Evolutionary conservation across 1,139 yeast genomes (phyloP), one percentile per base, ranked within the genome.

Genomic region (Taphrina wiesneri): DNA sequence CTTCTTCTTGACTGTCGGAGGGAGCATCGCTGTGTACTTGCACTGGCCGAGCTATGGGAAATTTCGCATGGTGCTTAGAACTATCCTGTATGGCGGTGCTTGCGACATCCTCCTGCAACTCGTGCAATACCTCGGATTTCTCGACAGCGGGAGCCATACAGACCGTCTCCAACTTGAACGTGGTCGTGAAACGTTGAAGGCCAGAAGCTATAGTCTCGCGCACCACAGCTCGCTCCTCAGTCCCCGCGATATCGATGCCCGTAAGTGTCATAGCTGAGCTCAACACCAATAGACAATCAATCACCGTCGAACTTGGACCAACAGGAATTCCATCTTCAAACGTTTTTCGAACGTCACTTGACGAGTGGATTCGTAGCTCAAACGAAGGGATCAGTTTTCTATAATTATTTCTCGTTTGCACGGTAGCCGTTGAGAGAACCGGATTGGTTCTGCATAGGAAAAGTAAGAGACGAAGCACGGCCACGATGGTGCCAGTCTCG

Each of bases 161-260:
- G n/a, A n/a, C n/a, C n/a, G n/a, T n/a, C n/a, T n/a, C n/a, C n/a
- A n/a, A n/a, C n/a, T n/a, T n/a, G n/a, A n/a, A n/a, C n/a, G n/a
- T n/a, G n/a, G n/a, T n/a, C n/a, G n/a, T n/a, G n/a, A n/a, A 45
- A 11, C 13, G 17, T 41, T 56, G 28, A 17, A 56, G 21, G 2
- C 17, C 19, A 2, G 41, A 32, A 11, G 32, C 17, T 2, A 59
- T 47, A 9, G 15, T 21, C 2, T 34, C 34, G 13, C 63, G 32
- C 36, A 32, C 56, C 11, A n/a, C 56, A n/a, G 41, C 52, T 13
- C 64, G 57, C 19, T 49, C 41, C 34, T 39, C 41, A 5, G 28
- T n/a, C 15, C 64, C 64, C 17, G 52, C 57, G 9, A 60, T 53
- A 43, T 60, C 64, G 5, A 60, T 26, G 2, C 64, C 64, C n/a